These are phyloP conservation scores for Gentiana dahurica DNA, from an alignment of 257 asterid genomes.

Conservation along the genomic window DNA sequence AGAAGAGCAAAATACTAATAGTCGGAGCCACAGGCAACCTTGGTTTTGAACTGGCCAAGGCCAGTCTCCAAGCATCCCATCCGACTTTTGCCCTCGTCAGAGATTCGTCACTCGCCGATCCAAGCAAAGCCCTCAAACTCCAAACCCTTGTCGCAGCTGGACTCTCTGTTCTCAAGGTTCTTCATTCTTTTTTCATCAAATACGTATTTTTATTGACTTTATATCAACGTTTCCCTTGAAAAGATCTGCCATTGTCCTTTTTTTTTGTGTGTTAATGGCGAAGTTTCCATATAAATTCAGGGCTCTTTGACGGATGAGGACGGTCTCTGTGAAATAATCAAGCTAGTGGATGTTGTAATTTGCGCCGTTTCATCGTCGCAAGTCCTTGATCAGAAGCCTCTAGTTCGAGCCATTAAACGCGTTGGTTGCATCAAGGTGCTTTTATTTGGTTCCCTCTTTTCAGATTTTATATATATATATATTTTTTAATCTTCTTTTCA, in stretches of 20 bases:
- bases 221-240: background rate
- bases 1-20: slow-evolving; percentile 54
- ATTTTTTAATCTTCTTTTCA: too few species aligned
- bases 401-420: slow-evolving; percentile 55
- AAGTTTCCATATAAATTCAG: slow-evolving; percentile 12
- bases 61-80: slow-evolving; percentile 56
- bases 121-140: slow-evolving; percentile 41
- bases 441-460: background rate
- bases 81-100: slow-evolving; percentile 79
- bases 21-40: slow-evolving; percentile 78
- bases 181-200: background rate
- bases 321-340: slow-evolving; percentile 41
- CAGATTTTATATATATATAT: too few species aligned
- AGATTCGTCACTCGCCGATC: slow-evolving; percentile 62
- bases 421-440: slow-evolving; percentile 75
- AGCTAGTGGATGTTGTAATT: slow-evolving; percentile 72
- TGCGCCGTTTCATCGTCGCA: slow-evolving; percentile 70
- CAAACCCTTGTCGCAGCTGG: slow-evolving; percentile 43
- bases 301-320: slow-evolving; percentile 80
- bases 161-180: slow-evolving; percentile 41
- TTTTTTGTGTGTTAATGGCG: too few species aligned
- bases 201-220: background rate
- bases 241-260: too few species aligned
- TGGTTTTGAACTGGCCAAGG: slow-evolving; percentile 74
- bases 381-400: slow-evolving; percentile 60